Percentiles rank a stretch among this genome's conserved stretches.
These are phyloP conservation scores for Leccinum longicurvipes DNA, from an alignment of 768 basidiomycete species.

Conservation along the genomic window DNA sequence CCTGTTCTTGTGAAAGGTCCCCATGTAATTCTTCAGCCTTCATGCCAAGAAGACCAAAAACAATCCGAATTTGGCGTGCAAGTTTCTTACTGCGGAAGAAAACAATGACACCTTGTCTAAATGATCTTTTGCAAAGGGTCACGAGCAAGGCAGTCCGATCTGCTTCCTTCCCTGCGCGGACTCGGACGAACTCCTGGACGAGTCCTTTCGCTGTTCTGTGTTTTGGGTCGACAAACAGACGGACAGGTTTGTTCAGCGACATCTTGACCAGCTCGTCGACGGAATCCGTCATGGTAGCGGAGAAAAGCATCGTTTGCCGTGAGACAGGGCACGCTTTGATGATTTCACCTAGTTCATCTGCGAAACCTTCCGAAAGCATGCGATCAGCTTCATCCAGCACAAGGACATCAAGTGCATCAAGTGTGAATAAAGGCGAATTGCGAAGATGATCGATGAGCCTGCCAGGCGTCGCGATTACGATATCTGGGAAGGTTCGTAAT, in stretches of 20 bases:
- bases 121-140: conserved; percentile 83
- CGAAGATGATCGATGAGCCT: conserved; percentile 96
- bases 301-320: conserved; percentile 98
- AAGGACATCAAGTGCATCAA: conserved; percentile 89
- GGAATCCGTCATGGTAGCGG: conserved; percentile 97
- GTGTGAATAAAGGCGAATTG: conserved; percentile 89
- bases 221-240: conserved; percentile 95
- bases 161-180: conserved; percentile 73
- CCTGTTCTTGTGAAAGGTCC: conserved; percentile 95
- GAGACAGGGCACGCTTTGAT: conserved; percentile 83
- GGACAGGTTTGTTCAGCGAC: conserved; percentile 88
- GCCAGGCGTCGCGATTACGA: conserved; percentile 95
- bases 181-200: conserved; percentile 92
- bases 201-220: conserved; percentile 81
- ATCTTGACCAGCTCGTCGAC: conserved; percentile 92
- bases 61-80: conserved; percentile 94
- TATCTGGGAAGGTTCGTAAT: conserved; percentile 84
- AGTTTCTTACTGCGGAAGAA: conserved; percentile 97
- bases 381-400: conserved; percentile 98
- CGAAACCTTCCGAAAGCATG: conserved; percentile 94
- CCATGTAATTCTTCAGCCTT: conserved; percentile 93
- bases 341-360: conserved; percentile 92
- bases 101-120: conserved; percentile 80
- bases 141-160: conserved; percentile 77
- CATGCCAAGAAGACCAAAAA: conserved; percentile 87